phyloP scores from a whole-genome alignment of 768 basidiomycete genomes.

The Tricholoma furcatifolium region DNA sequence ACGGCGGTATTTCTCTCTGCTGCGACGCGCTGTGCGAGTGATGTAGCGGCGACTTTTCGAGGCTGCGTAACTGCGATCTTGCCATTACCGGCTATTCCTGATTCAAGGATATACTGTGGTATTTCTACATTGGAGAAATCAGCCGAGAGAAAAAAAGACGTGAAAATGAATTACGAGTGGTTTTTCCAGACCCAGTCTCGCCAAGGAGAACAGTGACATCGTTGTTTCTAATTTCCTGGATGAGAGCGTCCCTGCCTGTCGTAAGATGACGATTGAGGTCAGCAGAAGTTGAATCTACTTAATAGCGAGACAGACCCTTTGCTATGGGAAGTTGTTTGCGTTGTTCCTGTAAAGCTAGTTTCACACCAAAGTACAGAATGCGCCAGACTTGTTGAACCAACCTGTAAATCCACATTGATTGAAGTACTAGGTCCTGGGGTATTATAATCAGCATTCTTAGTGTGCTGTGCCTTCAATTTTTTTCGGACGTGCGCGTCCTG shows the following conservation, averaged over 20 bases:
- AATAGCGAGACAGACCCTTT: constrained; percentile 46
- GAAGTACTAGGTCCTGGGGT: constrained; percentile 22
- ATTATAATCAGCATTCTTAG: constrained; percentile 6
- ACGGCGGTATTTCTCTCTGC: constrained; percentile 72
- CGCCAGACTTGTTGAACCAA: too few species aligned
- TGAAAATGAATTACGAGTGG: constrained; percentile 63
- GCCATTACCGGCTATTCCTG: constrained; percentile 66
- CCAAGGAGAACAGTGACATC: constrained; percentile 89
- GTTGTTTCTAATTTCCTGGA: constrained; percentile 70
- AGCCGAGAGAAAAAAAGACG: background rate
- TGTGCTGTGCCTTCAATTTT: constrained; percentile 33
- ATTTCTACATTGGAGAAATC: constrained; percentile 60
- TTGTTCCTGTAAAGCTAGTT: constrained; percentile 54
- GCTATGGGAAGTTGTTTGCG: constrained; percentile 76
- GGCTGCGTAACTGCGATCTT: constrained; percentile 95
- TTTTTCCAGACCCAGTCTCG: constrained; percentile 98
- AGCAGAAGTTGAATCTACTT: background rate
- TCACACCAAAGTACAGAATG: too few species aligned
- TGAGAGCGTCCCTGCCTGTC: constrained; percentile 71
- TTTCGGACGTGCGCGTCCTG: constrained; percentile 22
- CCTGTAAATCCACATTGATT: constrained; percentile 14
- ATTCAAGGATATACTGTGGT: constrained; percentile 91
- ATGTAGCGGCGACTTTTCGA: constrained; percentile 90
- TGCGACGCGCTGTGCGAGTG: constrained; percentile 90
- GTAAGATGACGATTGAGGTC: background rate